Conservation (phyloP, 805 yeast species). For the Suhomyces sp. region DNA sequence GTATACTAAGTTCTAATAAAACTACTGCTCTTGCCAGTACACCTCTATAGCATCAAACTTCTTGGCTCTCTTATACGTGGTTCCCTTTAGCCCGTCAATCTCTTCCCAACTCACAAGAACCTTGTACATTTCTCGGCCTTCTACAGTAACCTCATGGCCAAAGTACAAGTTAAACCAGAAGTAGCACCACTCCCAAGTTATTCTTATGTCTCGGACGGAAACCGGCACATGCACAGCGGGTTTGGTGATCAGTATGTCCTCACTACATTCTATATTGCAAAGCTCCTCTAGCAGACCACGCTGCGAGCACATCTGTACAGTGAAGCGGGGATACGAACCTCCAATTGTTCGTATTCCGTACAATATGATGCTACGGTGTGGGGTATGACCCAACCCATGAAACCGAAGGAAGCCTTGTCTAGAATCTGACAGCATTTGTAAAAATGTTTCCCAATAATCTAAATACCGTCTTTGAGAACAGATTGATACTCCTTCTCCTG, state of each 20-base stretch:
- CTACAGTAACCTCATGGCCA: background rate
- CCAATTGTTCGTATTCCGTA: background rate
- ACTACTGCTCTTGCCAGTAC: background rate
- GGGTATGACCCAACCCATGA: background rate
- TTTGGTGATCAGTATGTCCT: background rate
- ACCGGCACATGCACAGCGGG: background rate
- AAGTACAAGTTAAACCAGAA: conserved; percentile 20
- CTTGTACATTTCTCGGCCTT: background rate
- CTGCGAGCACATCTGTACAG: background rate
- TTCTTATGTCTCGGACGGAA: background rate
- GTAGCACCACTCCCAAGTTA: conserved; percentile 15
- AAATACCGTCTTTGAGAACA: conserved; percentile 66
- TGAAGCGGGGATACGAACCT: background rate
- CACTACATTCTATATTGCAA: background rate
- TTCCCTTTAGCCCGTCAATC: conserved; percentile 69
- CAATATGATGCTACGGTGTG: background rate
- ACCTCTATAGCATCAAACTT: conserved; percentile 41
- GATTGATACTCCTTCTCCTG: conserved; percentile 70
- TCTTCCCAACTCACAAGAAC: conserved; percentile 29
- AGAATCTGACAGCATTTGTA: conserved; percentile 2
- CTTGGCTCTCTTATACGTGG: conserved; percentile 48
- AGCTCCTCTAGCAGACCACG: background rate
- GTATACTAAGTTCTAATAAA: too few relatives aligned
- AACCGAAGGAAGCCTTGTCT: background rate
- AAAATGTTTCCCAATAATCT: conserved; percentile 44